These are phyloP conservation scores for Apiospora arundinis DNA, from an alignment of 2,329 filamentous ascomycete species.

Conservation along the genomic window DNA sequence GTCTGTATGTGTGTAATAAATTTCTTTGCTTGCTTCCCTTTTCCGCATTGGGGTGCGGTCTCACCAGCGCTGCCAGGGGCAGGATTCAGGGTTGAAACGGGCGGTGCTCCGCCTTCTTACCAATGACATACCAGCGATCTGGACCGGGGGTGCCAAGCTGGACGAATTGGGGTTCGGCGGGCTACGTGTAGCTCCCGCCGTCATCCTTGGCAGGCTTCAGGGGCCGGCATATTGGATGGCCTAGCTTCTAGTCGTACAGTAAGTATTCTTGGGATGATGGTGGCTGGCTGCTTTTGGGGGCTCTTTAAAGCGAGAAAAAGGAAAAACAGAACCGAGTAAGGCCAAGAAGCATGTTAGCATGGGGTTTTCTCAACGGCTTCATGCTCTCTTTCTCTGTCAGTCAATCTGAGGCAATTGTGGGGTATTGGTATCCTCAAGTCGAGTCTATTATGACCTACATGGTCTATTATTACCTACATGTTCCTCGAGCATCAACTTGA, in stretches of 20 bases:
- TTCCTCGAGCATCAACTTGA: neutral
- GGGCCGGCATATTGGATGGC: conserved; percentile 14
- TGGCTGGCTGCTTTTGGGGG: neutral
- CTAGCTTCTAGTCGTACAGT: too few species aligned
- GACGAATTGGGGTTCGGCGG: conserved; percentile 13
- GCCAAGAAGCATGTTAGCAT: neutral
- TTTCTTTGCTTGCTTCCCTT: neutral
- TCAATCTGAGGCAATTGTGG: conserved; percentile 3
- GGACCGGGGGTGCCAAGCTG: conserved; percentile 1
- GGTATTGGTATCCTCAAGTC: neutral
- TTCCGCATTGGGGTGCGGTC: conserved; percentile 1
- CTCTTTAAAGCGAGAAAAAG: neutral
- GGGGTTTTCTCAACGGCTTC: neutral
- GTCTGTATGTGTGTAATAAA: neutral
- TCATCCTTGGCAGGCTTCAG: conserved; percentile 14
- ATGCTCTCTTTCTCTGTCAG: neutral
- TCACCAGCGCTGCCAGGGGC: neutral
- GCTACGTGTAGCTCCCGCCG: conserved; percentile 18
- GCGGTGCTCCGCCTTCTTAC: neutral
- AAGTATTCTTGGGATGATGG: neutral
- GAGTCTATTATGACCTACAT: neutral
- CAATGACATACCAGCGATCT: neutral
- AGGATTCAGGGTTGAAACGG: neutral
- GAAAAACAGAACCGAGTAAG: too few species aligned
- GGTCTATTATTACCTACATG: too few species aligned